phyloP scores from a whole-genome alignment of 352 stramenopile genomes.

The Phytopythium helicoides region DNA sequence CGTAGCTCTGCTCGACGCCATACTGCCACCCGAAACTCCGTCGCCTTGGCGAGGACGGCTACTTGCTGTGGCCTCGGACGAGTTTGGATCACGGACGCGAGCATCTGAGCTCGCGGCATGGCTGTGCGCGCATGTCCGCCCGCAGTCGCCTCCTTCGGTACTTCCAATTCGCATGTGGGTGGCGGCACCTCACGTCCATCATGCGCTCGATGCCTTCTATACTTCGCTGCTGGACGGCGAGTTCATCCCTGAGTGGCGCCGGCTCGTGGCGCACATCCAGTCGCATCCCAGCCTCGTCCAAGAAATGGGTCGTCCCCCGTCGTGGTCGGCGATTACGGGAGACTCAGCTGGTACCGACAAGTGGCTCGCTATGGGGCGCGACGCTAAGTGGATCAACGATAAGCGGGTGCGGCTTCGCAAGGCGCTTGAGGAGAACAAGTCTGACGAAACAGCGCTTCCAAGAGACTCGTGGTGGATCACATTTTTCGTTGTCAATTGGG shows the following conservation, averaged over 20 bases:
- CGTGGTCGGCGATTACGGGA: background rate
- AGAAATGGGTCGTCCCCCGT: constrained; percentile 28
- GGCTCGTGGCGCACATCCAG: constrained; percentile 21
- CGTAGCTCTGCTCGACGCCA: constrained; percentile 16
- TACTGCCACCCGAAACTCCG: constrained; percentile 13
- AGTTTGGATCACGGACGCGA: background rate
- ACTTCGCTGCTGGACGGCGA: constrained; percentile 18
- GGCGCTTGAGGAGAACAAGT: constrained; percentile 27
- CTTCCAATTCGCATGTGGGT: constrained; percentile 15
- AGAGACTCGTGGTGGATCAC: constrained; percentile 45
- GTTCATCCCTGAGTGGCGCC: constrained; percentile 15
- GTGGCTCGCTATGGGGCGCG: constrained; percentile 22
- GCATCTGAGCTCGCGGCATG: constrained; percentile 15
- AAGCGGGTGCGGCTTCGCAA: constrained; percentile 56
- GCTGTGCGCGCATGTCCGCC: constrained; percentile 8
- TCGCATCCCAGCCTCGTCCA: constrained; percentile 17
- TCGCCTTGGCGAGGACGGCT: constrained; percentile 22
- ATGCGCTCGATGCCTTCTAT: constrained; percentile 24
- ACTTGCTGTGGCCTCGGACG: constrained; percentile 17
- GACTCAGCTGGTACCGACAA: background rate
- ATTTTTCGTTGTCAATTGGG: constrained; percentile 49
- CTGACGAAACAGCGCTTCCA: constrained; percentile 4
- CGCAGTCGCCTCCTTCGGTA: background rate
- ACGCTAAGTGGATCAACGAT: constrained; percentile 43
- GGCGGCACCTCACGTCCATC: constrained; percentile 9